phyloP scores from a whole-genome alignment of 306 rosid species.

The Trifolium subterraneum region DNA sequence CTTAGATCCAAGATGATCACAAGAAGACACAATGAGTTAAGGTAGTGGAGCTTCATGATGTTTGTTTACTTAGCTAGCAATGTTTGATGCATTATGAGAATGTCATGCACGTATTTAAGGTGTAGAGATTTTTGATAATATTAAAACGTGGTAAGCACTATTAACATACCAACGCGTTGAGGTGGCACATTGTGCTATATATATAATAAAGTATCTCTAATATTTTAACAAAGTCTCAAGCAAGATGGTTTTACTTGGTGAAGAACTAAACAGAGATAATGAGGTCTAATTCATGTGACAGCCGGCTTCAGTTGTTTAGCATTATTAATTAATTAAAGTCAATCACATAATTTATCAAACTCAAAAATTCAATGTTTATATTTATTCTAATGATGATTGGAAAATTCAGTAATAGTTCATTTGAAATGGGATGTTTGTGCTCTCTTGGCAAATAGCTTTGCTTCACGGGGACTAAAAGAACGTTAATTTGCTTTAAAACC shows the following conservation, averaged over 20 bases:
- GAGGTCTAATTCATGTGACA: slow-evolving; percentile 33
- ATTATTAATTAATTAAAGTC: slow-evolving; percentile 31
- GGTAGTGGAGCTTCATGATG: slow-evolving; percentile 49
- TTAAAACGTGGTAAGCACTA: slow-evolving; percentile 63
- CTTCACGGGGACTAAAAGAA: no score
- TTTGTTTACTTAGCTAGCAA: slow-evolving; percentile 7
- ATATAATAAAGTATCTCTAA: not conserved
- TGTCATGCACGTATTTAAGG: slow-evolving; percentile 45
- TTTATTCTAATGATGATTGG: not conserved
- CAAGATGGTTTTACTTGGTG: slow-evolving; percentile 39
- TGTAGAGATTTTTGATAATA: not conserved
- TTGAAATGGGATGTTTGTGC: slow-evolving; percentile 4
- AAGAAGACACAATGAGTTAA: slow-evolving; percentile 39
- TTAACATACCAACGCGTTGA: slow-evolving; percentile 49
- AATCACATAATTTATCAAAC: slow-evolving; percentile 21
- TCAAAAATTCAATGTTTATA: not conserved
- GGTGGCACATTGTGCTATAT: slow-evolving; percentile 23
- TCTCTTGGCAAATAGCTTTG: no score
- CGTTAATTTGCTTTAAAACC: no score
- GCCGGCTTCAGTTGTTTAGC: slow-evolving; percentile 20
- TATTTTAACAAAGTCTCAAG: not conserved
- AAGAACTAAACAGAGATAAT: slow-evolving; percentile 28
- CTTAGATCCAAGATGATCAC: slow-evolving; percentile 42
- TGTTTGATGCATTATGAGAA: slow-evolving; percentile 31
- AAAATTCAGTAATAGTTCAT: not conserved